These are phyloP conservation scores for Xerocomellus amylosporus DNA, from an alignment of 768 basidiomycete species.

Conservation along the genomic window DNA sequence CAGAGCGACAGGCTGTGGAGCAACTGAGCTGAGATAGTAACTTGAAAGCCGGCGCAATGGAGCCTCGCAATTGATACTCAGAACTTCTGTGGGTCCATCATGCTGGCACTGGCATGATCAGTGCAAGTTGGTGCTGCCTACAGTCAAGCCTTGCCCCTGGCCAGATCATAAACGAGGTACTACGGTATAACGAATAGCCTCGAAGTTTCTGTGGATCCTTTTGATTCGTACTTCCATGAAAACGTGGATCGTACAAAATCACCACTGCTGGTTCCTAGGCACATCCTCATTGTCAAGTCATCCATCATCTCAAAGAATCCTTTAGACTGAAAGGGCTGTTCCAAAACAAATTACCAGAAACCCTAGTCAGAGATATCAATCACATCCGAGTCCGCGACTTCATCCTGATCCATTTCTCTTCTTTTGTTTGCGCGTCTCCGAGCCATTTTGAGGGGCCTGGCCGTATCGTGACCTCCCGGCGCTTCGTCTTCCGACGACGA, in stretches of 20 bases:
- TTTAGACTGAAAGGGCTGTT: neutral
- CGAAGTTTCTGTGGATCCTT: too few relatives aligned
- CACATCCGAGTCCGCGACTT: conserved; percentile 42
- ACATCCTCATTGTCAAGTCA: neutral
- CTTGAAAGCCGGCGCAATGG: too few relatives aligned
- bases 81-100: too few relatives aligned
- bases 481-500: conserved; percentile 22
- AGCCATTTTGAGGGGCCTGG: neutral
- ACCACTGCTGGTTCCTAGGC: neutral
- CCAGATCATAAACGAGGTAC: too few relatives aligned
- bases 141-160: too few relatives aligned
- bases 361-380: conserved; percentile 51
- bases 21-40: too few relatives aligned
- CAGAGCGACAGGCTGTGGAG: too few relatives aligned
- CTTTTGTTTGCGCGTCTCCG: conserved; percentile 7
- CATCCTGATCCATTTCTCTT: conserved; percentile 31
- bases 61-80: too few relatives aligned
- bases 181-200: too few relatives aligned
- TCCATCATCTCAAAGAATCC: neutral
- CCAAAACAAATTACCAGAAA: neutral
- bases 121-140: too few relatives aligned
- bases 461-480: neutral
- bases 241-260: neutral
- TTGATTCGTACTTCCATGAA: neutral
- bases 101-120: too few relatives aligned